These are phyloP conservation scores for Nicotiana rustica DNA, from an alignment of 305 asterid species.

Conservation along the genomic window DNA sequence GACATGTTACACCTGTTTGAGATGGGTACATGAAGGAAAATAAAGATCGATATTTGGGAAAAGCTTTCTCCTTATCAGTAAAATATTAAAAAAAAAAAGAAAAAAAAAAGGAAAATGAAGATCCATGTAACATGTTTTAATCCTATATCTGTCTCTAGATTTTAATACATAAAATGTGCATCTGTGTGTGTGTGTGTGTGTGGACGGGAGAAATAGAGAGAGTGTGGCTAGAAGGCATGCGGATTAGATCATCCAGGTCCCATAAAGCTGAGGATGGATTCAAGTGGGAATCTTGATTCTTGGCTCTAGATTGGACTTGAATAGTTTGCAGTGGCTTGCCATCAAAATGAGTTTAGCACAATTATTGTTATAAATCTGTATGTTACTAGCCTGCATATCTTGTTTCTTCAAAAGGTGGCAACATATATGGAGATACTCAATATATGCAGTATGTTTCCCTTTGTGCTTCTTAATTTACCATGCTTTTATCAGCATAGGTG, in stretches of 20 bases:
- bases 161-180: not conserved
- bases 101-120: not conserved
- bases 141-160: not conserved
- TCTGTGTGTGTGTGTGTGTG: not conserved
- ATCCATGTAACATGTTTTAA: not conserved
- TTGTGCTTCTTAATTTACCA: conserved; percentile 19
- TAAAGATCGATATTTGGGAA: not conserved
- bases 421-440: not conserved
- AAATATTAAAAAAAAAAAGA: not conserved
- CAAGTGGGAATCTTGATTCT: not conserved
- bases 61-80: not conserved
- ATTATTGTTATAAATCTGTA: not conserved
- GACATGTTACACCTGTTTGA: not conserved
- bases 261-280: not conserved
- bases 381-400: not conserved
- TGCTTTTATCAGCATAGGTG: not conserved
- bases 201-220: not conserved
- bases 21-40: not conserved
- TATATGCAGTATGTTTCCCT: not conserved
- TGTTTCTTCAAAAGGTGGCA: not conserved
- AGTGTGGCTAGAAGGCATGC: not conserved
- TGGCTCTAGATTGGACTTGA: not conserved
- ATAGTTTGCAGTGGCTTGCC: not conserved
- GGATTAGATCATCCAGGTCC: not conserved
- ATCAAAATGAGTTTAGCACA: not conserved